Percentiles rank a stretch among this genome's conserved stretches.
These are phyloP conservation scores for Meripilus lineatus DNA, from an alignment of 1,284 basidiomycete species.

Conservation along the genomic window DNA sequence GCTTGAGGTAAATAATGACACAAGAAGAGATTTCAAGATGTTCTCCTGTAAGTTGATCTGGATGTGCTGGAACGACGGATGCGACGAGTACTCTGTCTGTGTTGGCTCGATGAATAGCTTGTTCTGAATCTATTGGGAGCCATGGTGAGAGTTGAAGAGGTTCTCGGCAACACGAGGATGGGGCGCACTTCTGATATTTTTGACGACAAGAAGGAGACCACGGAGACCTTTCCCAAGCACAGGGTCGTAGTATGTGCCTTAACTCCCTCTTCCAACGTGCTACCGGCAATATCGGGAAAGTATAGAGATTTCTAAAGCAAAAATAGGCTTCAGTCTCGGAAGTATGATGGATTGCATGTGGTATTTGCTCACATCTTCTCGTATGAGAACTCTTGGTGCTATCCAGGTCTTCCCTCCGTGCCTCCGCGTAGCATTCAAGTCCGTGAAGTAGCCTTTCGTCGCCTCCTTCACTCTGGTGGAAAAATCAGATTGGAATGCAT, in stretches of 20 bases:
- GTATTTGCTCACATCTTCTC: slow-evolving; percentile 82
- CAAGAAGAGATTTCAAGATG: slow-evolving; percentile 82
- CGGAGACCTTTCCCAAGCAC: slow-evolving; percentile 70
- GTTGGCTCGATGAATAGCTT: slow-evolving; percentile 69
- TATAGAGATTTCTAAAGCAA: slow-evolving; percentile 84
- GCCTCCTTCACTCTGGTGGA: slow-evolving; percentile 89
- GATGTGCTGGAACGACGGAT: slow-evolving; percentile 76
- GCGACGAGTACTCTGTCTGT: slow-evolving; percentile 51
- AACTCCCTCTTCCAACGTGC: slow-evolving; percentile 48
- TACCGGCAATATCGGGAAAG: slow-evolving; percentile 87
- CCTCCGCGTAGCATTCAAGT: slow-evolving; percentile 76
- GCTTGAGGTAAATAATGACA: slow-evolving; percentile 76
- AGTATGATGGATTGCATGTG: too few relatives aligned
- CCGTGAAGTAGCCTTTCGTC: slow-evolving; percentile 87
- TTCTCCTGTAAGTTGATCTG: slow-evolving; percentile 93
- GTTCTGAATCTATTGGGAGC: slow-evolving; percentile 64
- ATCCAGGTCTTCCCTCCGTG: slow-evolving; percentile 96
- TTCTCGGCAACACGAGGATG: not conserved
- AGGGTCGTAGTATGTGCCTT: slow-evolving; percentile 77
- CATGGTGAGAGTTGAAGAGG: not conserved
- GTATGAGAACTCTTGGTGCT: slow-evolving; percentile 84
- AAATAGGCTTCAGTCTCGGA: slow-evolving; percentile 4
- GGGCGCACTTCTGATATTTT: slow-evolving; percentile 77
- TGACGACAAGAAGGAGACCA: slow-evolving; percentile 80
- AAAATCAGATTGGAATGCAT: too few relatives aligned